Evolutionary conservation across 192 early-diverging fungal genomes (phyloP).

Genomic region (Coemansia aciculifera): DNA sequence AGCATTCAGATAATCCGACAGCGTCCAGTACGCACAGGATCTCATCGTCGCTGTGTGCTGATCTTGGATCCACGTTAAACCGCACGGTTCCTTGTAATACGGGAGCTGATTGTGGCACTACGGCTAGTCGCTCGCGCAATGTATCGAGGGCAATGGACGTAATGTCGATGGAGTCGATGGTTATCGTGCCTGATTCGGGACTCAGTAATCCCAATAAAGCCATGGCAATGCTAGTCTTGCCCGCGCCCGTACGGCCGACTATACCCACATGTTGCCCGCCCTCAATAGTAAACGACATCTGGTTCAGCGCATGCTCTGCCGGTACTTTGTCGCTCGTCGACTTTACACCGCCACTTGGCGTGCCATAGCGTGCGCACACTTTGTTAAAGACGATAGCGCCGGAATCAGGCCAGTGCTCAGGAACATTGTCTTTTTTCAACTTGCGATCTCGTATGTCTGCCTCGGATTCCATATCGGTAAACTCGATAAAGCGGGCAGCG

Average conservation of each 20-base stretch:
- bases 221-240: constrained; percentile 69
- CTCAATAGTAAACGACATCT: constrained; percentile 61
- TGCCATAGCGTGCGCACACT: constrained; percentile 64
- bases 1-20: constrained; percentile 43
- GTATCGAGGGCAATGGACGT: constrained; percentile 57
- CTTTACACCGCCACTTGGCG: not conserved
- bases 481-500: constrained; percentile 16
- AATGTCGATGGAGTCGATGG: constrained; percentile 76
- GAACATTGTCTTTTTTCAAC: not conserved
- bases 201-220: constrained; percentile 67
- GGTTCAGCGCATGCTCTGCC: constrained; percentile 54
- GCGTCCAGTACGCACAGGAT: constrained; percentile 65
- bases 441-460: not conserved
- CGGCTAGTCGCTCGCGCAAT: constrained; percentile 69
- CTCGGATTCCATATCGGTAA: constrained; percentile 3
- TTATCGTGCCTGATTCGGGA: constrained; percentile 52
- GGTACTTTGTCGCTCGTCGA: not conserved
- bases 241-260: constrained; percentile 83
- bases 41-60: constrained; percentile 59
- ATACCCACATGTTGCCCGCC: constrained; percentile 75
- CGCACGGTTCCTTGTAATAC: constrained; percentile 73
- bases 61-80: constrained; percentile 85
- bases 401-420: constrained; percentile 53
- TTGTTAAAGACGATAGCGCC: constrained; percentile 60
- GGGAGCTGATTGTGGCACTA: constrained; percentile 88